Percentiles rank a stretch among this genome's conserved stretches.
phyloP scores from a whole-genome alignment of 179 eudicot genomes.

The Beta macrorhiza region DNA sequence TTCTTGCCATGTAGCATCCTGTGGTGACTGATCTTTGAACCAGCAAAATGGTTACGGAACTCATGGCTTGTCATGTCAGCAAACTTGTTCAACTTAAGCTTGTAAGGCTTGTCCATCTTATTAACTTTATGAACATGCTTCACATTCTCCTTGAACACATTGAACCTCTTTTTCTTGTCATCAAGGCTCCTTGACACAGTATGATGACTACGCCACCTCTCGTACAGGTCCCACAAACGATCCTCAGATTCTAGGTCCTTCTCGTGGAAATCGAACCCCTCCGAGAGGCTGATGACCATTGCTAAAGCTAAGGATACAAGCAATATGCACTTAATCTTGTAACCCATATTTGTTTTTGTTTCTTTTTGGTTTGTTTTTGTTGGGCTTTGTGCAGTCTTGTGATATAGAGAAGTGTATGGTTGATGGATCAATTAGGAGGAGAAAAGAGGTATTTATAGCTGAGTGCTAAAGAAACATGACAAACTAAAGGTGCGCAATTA shows the following conservation, averaged over 20 bases:
- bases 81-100: conserved; percentile 72
- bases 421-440: conserved; percentile 2
- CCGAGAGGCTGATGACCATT: conserved; percentile 37
- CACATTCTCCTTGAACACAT: conserved; percentile 82
- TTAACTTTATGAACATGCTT: conserved; percentile 52
- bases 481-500: neutral
- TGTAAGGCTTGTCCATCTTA: conserved; percentile 71
- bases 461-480: conserved; percentile 27
- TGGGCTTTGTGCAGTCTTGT: neutral
- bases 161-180: conserved; percentile 70
- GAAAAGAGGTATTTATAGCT: conserved; percentile 38
- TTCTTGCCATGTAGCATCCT: conserved; percentile 50
- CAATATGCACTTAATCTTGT: conserved; percentile 34
- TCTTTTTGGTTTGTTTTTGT: neutral
- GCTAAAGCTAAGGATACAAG: conserved; percentile 46
- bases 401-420: conserved; percentile 7
- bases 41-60: conserved; percentile 48
- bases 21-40: conserved; percentile 62
- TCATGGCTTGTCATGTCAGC: conserved; percentile 77
- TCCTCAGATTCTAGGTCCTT: conserved; percentile 78
- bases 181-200: conserved; percentile 64
- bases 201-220: conserved; percentile 94
- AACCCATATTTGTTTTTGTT: conserved; percentile 30
- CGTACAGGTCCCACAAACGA: conserved; percentile 67
- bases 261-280: conserved; percentile 62